Percentiles rank a stretch among this genome's conserved stretches.
Evolutionary conservation across 2,329 filamentous ascomycete species (phyloP).

Genomic region (Aspergillus bombycis): DNA sequence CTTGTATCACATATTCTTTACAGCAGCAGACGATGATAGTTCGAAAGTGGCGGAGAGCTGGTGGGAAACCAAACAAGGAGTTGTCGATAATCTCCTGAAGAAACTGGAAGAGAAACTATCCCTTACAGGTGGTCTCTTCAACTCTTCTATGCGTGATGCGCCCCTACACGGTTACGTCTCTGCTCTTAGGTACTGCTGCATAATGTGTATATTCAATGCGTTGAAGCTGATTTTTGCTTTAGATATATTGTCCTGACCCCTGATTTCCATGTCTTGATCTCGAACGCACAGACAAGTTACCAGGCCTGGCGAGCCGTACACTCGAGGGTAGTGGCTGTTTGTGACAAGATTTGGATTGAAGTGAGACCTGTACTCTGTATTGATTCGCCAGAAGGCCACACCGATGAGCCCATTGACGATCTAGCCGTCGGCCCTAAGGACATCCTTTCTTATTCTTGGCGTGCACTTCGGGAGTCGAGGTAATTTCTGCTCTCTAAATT

Average conservation of each 20-base stretch:
- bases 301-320: slow-evolving; percentile 38
- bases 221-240: not conserved
- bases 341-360: slow-evolving; percentile 73
- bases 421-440: slow-evolving; percentile 80
- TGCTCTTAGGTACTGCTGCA: slow-evolving; percentile 58
- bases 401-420: slow-evolving; percentile 63
- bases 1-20: slow-evolving; percentile 70
- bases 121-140: slow-evolving; percentile 67
- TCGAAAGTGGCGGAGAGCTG: slow-evolving; percentile 22
- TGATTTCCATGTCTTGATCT: slow-evolving; percentile 39
- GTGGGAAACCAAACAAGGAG: slow-evolving; percentile 44
- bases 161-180: slow-evolving; percentile 73
- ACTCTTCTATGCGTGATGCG: slow-evolving; percentile 65
- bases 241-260: slow-evolving; percentile 56
- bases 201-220: not conserved
- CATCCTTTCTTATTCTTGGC: slow-evolving; percentile 90
- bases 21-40: slow-evolving; percentile 52
- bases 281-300: slow-evolving; percentile 20
- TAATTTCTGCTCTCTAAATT: slow-evolving; percentile 41
- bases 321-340: slow-evolving; percentile 60
- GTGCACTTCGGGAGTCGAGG: slow-evolving; percentile 93
- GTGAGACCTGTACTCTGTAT: slow-evolving; percentile 83
- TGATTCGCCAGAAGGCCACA: slow-evolving; percentile 89
- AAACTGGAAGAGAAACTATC: slow-evolving; percentile 67
- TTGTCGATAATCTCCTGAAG: slow-evolving; percentile 62